Percentiles rank a stretch among this genome's conserved stretches.
phyloP scores from a whole-genome alignment of 495 filamentous ascomycete genomes.

The Trichoderma virens region DNA sequence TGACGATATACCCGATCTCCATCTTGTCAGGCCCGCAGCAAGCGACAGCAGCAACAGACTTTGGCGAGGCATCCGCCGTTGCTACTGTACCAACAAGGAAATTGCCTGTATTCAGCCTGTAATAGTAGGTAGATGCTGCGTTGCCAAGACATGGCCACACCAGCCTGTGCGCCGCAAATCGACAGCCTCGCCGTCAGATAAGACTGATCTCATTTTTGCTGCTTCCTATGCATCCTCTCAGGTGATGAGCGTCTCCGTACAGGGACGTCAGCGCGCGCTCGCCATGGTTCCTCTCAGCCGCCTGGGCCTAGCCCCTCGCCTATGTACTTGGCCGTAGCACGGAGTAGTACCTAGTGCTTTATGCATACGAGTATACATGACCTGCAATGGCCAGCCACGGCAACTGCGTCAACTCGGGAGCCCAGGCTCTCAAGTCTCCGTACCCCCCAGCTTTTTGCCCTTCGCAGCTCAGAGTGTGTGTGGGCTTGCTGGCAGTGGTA shows the following conservation, averaged over 20 bases:
- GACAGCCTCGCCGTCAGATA: background rate
- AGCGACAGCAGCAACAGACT: too few relatives aligned
- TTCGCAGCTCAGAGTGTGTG: too few relatives aligned
- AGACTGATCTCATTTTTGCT: background rate
- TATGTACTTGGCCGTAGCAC: background rate
- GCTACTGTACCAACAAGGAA: background rate
- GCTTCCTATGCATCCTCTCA: too few relatives aligned
- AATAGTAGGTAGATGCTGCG: background rate
- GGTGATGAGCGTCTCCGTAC: too few relatives aligned
- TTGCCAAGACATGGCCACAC: background rate
- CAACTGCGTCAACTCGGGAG: constrained; percentile 3
- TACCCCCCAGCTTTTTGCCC: background rate
- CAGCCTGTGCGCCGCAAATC: background rate
- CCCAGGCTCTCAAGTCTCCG: background rate
- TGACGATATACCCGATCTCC: too few relatives aligned
- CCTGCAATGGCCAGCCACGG: too few relatives aligned
- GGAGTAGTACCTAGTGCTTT: background rate
- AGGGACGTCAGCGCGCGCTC: too few relatives aligned
- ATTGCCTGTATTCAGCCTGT: background rate
- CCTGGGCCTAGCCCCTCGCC: background rate
- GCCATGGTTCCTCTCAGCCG: background rate
- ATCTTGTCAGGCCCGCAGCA: too few relatives aligned
- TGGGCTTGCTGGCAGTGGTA: too few relatives aligned
- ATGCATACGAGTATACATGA: background rate
- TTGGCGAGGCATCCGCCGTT: too few relatives aligned